A percentile compares a stretch with the other conserved stretches of the same genome.
These are phyloP conservation scores for Copromyces sp. DNA, from an alignment of 495 filamentous ascomycete genomes.

Conservation along the genomic window DNA sequence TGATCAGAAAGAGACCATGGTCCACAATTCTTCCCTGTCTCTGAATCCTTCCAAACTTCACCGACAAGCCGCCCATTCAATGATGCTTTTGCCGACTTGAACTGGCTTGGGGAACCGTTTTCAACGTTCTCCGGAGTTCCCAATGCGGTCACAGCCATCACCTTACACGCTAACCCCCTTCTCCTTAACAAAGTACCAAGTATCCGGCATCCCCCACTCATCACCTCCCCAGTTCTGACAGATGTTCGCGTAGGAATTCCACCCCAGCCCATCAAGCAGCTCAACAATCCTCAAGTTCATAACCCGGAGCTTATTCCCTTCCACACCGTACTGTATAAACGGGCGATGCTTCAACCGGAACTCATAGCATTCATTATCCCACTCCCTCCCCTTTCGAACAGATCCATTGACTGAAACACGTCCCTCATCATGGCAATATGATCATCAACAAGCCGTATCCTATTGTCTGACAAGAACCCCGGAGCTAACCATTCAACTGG, in stretches of 20 bases:
- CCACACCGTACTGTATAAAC: slow-evolving; percentile 4
- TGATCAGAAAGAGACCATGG: neutral
- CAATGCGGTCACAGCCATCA: neutral
- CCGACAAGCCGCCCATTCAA: too few species aligned
- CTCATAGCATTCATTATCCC: slow-evolving; percentile 10
- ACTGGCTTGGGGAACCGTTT: too few species aligned
- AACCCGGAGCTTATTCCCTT: slow-evolving; percentile 5
- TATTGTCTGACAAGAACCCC: neutral
- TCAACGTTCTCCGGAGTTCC: neutral
- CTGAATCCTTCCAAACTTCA: too few species aligned
- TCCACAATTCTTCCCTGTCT: neutral
- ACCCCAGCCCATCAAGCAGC: slow-evolving; percentile 7
- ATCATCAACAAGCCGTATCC: slow-evolving; percentile 11
- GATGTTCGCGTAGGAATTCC: slow-evolving; percentile 7
- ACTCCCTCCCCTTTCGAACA: slow-evolving; percentile 3
- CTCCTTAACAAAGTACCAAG: slow-evolving; percentile 10
- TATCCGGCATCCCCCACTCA: slow-evolving; percentile 10
- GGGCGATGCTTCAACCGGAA: slow-evolving; percentile 10
- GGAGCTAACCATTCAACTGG: slow-evolving; percentile 12
- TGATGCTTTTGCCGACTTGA: too few species aligned
- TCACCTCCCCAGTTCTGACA: slow-evolving; percentile 10
- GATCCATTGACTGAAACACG: slow-evolving; percentile 1
- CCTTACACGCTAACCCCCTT: neutral
- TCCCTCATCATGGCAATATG: slow-evolving; percentile 1
- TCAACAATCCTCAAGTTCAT: slow-evolving; percentile 10